These are phyloP conservation scores for Zygoascus meyerae DNA, from an alignment of 1,139 yeast species.

Conservation along the genomic window DNA sequence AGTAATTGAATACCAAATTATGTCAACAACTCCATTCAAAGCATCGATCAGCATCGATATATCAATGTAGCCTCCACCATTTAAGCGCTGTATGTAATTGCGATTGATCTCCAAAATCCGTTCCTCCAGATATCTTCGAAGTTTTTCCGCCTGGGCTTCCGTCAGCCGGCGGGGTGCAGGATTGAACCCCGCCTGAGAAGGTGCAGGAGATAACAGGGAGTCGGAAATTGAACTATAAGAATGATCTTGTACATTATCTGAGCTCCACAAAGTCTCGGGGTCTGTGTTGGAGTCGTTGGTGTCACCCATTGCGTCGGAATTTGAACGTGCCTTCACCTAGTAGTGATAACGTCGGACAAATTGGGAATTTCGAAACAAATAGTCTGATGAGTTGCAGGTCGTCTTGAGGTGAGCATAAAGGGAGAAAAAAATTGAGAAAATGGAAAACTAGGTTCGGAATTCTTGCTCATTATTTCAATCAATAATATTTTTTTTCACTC, in stretches of 20 bases:
- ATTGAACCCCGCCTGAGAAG: conserved; percentile 1
- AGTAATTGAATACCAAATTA: conserved; percentile 52
- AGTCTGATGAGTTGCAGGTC: no score
- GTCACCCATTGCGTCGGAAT: conserved; percentile 1
- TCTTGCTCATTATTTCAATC: no score
- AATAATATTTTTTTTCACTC: no score
- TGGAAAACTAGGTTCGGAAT: no score
- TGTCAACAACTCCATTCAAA: conserved; percentile 42
- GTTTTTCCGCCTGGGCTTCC: conserved; percentile 52
- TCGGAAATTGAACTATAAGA: conserved; percentile 4
- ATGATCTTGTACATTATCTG: conserved; percentile 10
- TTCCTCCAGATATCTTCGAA: conserved; percentile 57
- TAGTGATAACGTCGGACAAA: neutral
- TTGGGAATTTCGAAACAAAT: no score
- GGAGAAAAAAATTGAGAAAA: no score
- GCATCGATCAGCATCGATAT: conserved; percentile 43
- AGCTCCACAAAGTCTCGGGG: conserved; percentile 2
- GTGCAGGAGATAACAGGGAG: conserved; percentile 7
- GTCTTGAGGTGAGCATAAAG: no score
- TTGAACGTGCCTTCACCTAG: neutral
- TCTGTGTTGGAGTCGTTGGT: no score
- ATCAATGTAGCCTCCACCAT: conserved; percentile 36
- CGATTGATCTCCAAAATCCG: conserved; percentile 55
- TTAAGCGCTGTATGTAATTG: conserved; percentile 55
- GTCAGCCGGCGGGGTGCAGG: conserved; percentile 13